Evolutionary conservation across 768 basidiomycete genomes (phyloP), one percentile per base, ranked within the genome.

Genomic region (Lactarius vividus): DNA sequence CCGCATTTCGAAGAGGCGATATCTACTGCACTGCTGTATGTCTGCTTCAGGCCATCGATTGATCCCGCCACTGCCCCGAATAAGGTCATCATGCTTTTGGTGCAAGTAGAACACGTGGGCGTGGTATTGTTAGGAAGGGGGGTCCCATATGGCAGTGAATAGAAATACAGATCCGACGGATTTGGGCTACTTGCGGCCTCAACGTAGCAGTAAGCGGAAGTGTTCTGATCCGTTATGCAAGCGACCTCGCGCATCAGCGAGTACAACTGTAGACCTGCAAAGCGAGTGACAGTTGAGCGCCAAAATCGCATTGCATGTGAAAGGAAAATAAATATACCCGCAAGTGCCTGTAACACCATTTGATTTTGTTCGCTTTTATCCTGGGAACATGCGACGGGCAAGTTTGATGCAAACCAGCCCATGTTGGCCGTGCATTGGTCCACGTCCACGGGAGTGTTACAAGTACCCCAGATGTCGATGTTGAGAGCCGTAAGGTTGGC

Each of bases 391-490:
- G 79, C 76, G 1, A 73, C 71, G 69, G 81, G 74, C 18, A 92
- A 74, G 37, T 76, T 69, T 0, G 75, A 72, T 2, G 84, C 82
- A 73, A 88, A 90, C 80, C 83, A 84, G 7, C 71, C 79, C 86
- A 95, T 91, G 69, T 88, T 89, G 33, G 76, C 69, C n/a, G 76
- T 70, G 70, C 92, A 95, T 66, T 87, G 81, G 28, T 75, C 79
- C 16, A 77, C 73, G 2, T 74, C 72, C 1, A 75, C 71, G 18
- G 73, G 76, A 7, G 90, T 89, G 70, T 92, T 88, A 75, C 93
- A 95, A 0, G 88, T 91, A 2, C 89, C 90, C 87, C 90, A 91
- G 8, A 94, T 72, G 58, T 92, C 78, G 10, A 78, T 75, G 71
- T 93, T 94, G 72, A 92, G 79, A 40, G 81, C 73, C 1, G 84